Percentiles rank a stretch among this genome's conserved stretches.
Evolutionary conservation across 306 rosid genomes (phyloP).

Genomic region (Prinsepia uniflora): DNA sequence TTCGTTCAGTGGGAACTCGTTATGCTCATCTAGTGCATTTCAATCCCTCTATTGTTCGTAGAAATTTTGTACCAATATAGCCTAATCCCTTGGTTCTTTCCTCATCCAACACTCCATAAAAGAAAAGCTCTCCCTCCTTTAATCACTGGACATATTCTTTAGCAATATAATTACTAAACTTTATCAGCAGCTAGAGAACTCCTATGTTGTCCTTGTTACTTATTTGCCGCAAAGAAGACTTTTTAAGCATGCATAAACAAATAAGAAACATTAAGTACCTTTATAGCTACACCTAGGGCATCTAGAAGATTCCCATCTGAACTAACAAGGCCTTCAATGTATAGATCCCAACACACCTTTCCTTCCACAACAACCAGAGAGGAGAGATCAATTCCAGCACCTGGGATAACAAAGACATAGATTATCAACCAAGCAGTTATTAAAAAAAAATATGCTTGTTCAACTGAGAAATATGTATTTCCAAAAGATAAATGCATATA

Average conservation of each 20-base stretch:
- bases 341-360: constrained; percentile 92
- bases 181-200: no score
- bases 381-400: constrained; percentile 80
- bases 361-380: constrained; percentile 67
- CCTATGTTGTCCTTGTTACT: no score
- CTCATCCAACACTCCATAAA: no score
- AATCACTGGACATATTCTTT: no score
- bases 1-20: no score
- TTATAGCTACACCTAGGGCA: constrained; percentile 80
- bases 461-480: background rate
- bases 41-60: no score
- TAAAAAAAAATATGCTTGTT: background rate
- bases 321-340: constrained; percentile 79
- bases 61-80: no score
- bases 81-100: no score
- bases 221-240: background rate
- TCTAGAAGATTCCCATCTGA: constrained; percentile 90
- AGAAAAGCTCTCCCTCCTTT: no score
- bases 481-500: background rate
- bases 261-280: constrained; percentile 44
- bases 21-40: no score
- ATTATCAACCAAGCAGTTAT: constrained; percentile 5
- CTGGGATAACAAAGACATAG: constrained; percentile 31
- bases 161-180: no score
- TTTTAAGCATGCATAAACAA: background rate